phyloP scores from a whole-genome alignment of 345 rosid species.

The Hibiscus trionum region DNA sequence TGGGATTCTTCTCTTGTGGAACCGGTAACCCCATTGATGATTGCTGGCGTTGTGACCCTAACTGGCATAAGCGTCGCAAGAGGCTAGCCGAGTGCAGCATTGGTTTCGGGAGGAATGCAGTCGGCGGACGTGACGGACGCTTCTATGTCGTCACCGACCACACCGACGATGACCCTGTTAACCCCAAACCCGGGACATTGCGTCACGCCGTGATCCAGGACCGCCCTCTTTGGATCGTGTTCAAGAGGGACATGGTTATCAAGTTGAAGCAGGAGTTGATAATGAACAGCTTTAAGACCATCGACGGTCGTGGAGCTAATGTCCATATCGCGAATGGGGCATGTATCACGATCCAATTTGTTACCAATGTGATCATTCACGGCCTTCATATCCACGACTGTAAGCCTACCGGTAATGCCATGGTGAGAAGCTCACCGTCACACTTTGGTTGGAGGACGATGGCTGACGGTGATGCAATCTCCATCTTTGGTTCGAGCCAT shows the following conservation, averaged over 20 bases:
- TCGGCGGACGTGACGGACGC: conserved; percentile 89
- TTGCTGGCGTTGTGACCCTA: conserved; percentile 85
- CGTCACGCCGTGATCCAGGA: conserved; percentile 93
- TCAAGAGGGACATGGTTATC: conserved; percentile 87
- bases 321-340: conserved; percentile 92
- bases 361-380: conserved; percentile 83
- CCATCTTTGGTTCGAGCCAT: conserved; percentile 84
- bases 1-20: conserved; percentile 81
- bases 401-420: conserved; percentile 92
- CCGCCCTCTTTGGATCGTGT: conserved; percentile 79
- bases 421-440: conserved; percentile 75
- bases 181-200: conserved; percentile 87
- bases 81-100: conserved; percentile 86
- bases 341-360: conserved; percentile 73
- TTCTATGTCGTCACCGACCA: conserved; percentile 77
- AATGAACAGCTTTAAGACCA: conserved; percentile 90
- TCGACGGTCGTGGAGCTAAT: conserved; percentile 81
- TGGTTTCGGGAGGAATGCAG: conserved; percentile 83
- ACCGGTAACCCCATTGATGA: conserved; percentile 85
- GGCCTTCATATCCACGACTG: conserved; percentile 89
- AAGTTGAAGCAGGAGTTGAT: conserved; percentile 73
- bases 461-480: conserved; percentile 87
- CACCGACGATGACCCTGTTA: conserved; percentile 64
- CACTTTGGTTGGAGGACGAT: conserved; percentile 91
- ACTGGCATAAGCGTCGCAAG: conserved; percentile 83